phyloP scores from a whole-genome alignment of 805 yeast species.

The Komagataella kurtzmanii region DNA sequence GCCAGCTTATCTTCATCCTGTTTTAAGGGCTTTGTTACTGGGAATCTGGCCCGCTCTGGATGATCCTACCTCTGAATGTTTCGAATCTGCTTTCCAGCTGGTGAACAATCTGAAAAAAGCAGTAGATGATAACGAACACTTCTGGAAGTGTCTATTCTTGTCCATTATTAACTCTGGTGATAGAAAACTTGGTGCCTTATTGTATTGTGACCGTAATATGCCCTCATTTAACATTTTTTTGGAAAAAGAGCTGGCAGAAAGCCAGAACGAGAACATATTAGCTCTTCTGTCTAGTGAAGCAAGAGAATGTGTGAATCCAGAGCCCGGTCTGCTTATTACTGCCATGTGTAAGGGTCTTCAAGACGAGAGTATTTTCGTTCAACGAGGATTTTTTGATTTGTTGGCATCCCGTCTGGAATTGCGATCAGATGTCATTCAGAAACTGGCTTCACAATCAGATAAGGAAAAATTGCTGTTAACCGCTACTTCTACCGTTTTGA shows the following conservation, averaged over 20 bases:
- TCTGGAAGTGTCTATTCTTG: slow-evolving; percentile 77
- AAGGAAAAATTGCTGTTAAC: slow-evolving; percentile 43
- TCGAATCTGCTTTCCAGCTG: slow-evolving; percentile 41
- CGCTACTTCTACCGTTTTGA: slow-evolving; percentile 56
- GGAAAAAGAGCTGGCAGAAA: slow-evolving; percentile 1
- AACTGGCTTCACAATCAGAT: slow-evolving; percentile 35
- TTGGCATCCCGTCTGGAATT: slow-evolving; percentile 56
- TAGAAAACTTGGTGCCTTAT: slow-evolving; percentile 69
- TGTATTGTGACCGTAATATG: slow-evolving; percentile 54
- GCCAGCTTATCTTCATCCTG: slow-evolving; percentile 29
- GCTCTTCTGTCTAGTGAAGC: slow-evolving; percentile 25
- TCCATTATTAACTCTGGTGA: slow-evolving; percentile 71
- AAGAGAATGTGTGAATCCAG: slow-evolving; percentile 52
- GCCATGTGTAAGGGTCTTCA: slow-evolving; percentile 61
- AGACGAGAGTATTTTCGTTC: slow-evolving; percentile 58
- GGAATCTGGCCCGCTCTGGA: slow-evolving; percentile 81
- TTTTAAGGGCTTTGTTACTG: slow-evolving; percentile 58
- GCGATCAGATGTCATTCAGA: slow-evolving; percentile 40
- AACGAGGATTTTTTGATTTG: slow-evolving; percentile 81
- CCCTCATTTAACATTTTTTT: slow-evolving; percentile 35
- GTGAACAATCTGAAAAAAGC: slow-evolving; percentile 46
- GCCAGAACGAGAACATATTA: slow-evolving; percentile 11
- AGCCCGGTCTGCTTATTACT: slow-evolving; percentile 64
- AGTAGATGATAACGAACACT: slow-evolving; percentile 53
- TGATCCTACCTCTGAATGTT: slow-evolving; percentile 82